Evolutionary conservation across 2,329 filamentous ascomycete species (phyloP).

Genomic region (Fusarium buharicum): DNA sequence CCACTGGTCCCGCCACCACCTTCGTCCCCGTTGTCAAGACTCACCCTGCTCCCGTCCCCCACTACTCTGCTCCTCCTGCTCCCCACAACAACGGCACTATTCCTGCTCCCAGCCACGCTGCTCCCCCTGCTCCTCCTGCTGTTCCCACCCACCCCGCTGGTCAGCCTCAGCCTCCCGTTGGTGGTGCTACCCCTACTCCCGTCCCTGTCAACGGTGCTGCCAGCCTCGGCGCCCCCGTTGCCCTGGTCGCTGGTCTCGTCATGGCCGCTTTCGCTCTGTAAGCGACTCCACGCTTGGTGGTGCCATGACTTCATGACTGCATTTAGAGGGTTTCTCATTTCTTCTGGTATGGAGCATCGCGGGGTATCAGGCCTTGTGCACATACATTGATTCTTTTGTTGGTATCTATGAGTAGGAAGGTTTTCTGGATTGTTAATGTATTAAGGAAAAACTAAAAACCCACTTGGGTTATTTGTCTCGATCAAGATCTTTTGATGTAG

Average conservation of each 20-base stretch:
- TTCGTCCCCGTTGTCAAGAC: constrained; percentile 42
- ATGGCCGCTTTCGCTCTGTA: constrained; percentile 58
- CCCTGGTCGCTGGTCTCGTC: constrained; percentile 54
- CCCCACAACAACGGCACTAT: constrained; percentile 31
- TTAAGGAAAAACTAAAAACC: constrained; percentile 46
- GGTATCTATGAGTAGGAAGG: constrained; percentile 43
- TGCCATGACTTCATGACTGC: constrained; percentile 47
- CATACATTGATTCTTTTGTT: constrained; percentile 46
- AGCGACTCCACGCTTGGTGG: constrained; percentile 41
- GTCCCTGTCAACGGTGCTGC: constrained; percentile 46
- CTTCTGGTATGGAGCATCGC: constrained; percentile 42
- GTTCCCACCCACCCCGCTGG: constrained; percentile 36
- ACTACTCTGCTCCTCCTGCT: constrained; percentile 26
- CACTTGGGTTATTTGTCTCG: constrained; percentile 44
- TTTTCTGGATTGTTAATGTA: constrained; percentile 48
- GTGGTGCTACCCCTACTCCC: constrained; percentile 38
- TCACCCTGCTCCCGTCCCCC: constrained; percentile 14
- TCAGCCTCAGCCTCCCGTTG: constrained; percentile 38
- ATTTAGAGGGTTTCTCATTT: constrained; percentile 47
- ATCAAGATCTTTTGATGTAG: constrained; percentile 43
- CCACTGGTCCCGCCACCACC: constrained; percentile 32
- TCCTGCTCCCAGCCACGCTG: constrained; percentile 7
- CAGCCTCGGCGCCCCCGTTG: constrained; percentile 52
- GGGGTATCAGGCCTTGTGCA: constrained; percentile 44
- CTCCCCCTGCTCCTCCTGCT: constrained; percentile 42